Evolutionary conservation across 176 grass and related monocot species (phyloP).

Genomic region (Ampelocalamus luodianensis): DNA sequence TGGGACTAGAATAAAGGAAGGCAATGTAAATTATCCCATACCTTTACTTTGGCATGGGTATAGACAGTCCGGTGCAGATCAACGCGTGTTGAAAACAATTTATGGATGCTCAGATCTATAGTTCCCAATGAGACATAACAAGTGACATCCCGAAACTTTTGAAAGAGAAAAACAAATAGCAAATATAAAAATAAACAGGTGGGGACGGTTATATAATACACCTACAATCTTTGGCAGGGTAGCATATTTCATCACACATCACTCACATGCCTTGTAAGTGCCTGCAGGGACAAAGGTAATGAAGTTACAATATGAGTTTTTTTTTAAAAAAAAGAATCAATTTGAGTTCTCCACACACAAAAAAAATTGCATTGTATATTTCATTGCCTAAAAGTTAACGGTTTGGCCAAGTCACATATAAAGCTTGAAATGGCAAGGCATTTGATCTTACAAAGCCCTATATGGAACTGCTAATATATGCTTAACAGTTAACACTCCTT

Average conservation of each 20-base stretch:
- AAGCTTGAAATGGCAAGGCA: slow-evolving; percentile 23
- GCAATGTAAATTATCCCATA: slow-evolving; percentile 21
- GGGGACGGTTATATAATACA: slow-evolving; percentile 31
- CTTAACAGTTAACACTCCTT: not conserved
- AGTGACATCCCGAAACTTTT: slow-evolving; percentile 2
- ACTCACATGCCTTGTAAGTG: slow-evolving; percentile 79
- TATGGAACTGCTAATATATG: not conserved
- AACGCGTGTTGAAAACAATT: slow-evolving; percentile 87
- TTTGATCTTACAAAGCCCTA: slow-evolving; percentile 21
- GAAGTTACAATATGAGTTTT: not conserved
- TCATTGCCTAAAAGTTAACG: not conserved
- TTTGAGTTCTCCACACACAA: not conserved
- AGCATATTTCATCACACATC: slow-evolving; percentile 93
- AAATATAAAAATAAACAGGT: slow-evolving; percentile 11
- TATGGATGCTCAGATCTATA: slow-evolving; percentile 84
- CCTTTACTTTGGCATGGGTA: slow-evolving; percentile 98
- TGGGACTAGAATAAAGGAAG: not conserved
- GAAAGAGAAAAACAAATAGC: not conserved
- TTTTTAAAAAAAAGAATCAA: not conserved
- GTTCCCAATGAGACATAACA: slow-evolving; percentile 36
- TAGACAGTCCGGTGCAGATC: slow-evolving; percentile 92
- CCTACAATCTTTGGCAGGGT: slow-evolving; percentile 95
- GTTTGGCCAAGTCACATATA: not conserved
- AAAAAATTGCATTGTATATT: not conserved
- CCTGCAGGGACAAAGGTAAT: slow-evolving; percentile 44